Conservation (phyloP, 768 basidiomycete genomes). For the Guyanaporus albipodus region DNA sequence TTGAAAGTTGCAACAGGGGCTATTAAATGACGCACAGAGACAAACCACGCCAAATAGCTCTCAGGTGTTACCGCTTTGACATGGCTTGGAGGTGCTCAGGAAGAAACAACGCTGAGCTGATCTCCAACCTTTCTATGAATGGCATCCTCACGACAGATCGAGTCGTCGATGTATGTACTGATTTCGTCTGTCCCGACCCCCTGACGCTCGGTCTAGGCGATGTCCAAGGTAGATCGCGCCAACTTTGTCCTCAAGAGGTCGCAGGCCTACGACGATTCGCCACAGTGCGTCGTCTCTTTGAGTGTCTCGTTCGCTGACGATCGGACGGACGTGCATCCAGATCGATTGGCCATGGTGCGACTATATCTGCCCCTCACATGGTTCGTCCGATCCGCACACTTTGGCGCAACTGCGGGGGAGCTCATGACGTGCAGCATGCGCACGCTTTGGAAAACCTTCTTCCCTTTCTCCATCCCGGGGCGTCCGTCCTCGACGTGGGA, state of each 20-base stretch:
- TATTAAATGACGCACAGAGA: background rate
- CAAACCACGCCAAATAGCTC: constrained; percentile 17
- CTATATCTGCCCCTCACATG: constrained; percentile 98
- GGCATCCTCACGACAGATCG: constrained; percentile 54
- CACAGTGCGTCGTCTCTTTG: constrained; percentile 50
- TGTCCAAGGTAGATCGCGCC: constrained; percentile 64
- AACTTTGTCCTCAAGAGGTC: constrained; percentile 53
- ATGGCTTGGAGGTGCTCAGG: constrained; percentile 89
- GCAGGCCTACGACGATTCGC: constrained; percentile 75
- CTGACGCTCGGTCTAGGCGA: constrained; percentile 46
- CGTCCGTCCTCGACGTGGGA: constrained; percentile 84
- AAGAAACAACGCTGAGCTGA: constrained; percentile 63
- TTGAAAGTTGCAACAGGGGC: background rate
- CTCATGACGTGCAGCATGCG: constrained; percentile 58
- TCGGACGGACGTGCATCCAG: constrained; percentile 36
- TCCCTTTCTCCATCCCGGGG: constrained; percentile 63
- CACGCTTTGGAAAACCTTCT: constrained; percentile 79
- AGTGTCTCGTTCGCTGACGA: background rate
- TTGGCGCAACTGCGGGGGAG: background rate
- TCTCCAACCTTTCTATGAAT: constrained; percentile 56
- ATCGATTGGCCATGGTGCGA: constrained; percentile 78
- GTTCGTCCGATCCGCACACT: constrained; percentile 33
- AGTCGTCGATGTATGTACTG: constrained; percentile 55
- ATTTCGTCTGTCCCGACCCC: too few relatives aligned
- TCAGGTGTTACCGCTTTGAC: too few relatives aligned